Evolutionary conservation across 148 eudicot species (phyloP), one percentile per base, ranked within the genome.

Genomic region (Hydrangea macrophylla): DNA sequence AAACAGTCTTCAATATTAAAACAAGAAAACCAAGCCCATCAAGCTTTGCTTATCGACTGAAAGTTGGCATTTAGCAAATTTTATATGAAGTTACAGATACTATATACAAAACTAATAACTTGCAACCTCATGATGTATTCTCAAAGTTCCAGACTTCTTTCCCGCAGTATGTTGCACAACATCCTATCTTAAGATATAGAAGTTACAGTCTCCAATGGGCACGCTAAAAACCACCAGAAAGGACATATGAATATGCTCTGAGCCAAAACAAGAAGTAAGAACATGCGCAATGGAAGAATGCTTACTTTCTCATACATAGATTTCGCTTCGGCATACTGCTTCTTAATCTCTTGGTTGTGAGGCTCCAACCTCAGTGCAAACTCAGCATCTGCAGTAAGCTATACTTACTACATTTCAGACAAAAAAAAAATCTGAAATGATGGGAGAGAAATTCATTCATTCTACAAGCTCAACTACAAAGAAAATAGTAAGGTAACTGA

Each of bases 311-410:
- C 89, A 69, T 79, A 75, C 78, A 94, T 74, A 45, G 92, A 81
- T 79, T 90, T 94, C 60, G 74, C 75, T 42, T 94, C 97, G 15
- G 78, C 72, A 71, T 80, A 79, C 81, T 94, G 97, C 83, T 82
- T 94, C 85, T 88, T 94, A 65, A 94, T 76, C 71, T 94, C 98
- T 76, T 82, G 86, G 67, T 88, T 88, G 51, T 85, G 76, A 35
- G 98, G 97, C 84, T 94, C 98, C 81, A 94, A 78, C 73, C 87
- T 85, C 79, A 88, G 74, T 24, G 98, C 92, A 83, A 90, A 88
- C 60, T 90, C 95, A 70, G 88, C 90, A 86, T 94, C 98, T 94
- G 82, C 80, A 72, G 67, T 55, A 62, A 70, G 62, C 61, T 15
- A 64, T 25, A 66, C 33, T 39, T 28, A 68, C 62, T 45, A 50